phyloP scores from a whole-genome alignment of 768 basidiomycete species.

The Phylloporus scabripes region DNA sequence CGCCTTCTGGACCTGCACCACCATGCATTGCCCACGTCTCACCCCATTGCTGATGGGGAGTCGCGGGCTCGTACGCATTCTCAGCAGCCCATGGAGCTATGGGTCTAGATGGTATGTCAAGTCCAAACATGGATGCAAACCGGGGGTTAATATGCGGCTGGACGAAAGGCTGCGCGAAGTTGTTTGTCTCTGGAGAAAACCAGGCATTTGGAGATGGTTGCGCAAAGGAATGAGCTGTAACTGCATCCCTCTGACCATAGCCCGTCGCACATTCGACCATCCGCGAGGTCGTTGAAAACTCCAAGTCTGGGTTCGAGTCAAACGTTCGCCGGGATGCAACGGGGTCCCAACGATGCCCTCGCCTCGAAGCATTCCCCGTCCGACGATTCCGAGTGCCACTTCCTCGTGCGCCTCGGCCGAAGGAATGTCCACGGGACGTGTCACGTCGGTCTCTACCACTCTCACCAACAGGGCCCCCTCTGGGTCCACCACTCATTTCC shows the following conservation, averaged over 20 bases:
- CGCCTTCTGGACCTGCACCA: slow-evolving; percentile 20
- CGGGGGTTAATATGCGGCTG: slow-evolving; percentile 84
- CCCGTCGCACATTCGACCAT: slow-evolving; percentile 40
- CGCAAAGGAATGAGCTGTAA: slow-evolving; percentile 8
- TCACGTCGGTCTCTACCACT: slow-evolving; percentile 1
- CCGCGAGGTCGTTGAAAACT: slow-evolving; percentile 42
- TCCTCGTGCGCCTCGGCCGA: slow-evolving; percentile 26
- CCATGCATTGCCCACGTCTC: slow-evolving; percentile 37
- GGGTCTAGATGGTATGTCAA: slow-evolving; percentile 32
- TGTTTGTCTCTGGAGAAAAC: slow-evolving; percentile 11
- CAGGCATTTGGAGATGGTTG: slow-evolving; percentile 15
- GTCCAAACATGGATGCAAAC: slow-evolving; percentile 63
- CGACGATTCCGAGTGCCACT: slow-evolving; percentile 16
- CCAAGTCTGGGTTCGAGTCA: slow-evolving; percentile 24
- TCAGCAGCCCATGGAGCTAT: slow-evolving; percentile 21
- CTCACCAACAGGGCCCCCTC: slow-evolving; percentile 26
- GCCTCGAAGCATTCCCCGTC: slow-evolving; percentile 17
- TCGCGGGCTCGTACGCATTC: slow-evolving; percentile 7
- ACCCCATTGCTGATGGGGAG: slow-evolving; percentile 25
- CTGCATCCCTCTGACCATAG: slow-evolving; percentile 37
- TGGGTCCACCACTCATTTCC: slow-evolving; percentile 1
- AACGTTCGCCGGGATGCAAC: slow-evolving; percentile 26
- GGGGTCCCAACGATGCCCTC: slow-evolving; percentile 8
- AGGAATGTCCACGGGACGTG: slow-evolving; percentile 17
- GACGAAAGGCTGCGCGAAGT: slow-evolving; percentile 33